Conservation (phyloP, 1,284 basidiomycete species). For the Vanrija pseudolonga region DNA sequence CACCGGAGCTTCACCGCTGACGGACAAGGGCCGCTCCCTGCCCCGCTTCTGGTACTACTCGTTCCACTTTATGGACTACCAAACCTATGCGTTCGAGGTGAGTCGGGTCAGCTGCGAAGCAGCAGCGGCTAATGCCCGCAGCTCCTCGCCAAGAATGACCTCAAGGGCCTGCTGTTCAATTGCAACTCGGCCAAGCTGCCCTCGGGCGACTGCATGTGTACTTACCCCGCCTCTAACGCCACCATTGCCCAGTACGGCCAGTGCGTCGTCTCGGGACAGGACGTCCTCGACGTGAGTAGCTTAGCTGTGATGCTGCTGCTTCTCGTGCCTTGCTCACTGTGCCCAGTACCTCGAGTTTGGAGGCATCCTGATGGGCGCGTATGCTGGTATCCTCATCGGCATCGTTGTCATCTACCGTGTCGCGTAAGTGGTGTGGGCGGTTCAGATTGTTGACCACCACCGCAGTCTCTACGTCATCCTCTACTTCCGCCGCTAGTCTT, state of each 20-base stretch:
- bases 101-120: too few relatives aligned
- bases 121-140: too few relatives aligned
- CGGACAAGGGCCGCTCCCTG: conserved; percentile 6
- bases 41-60: conserved; percentile 17
- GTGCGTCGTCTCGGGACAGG: conserved; percentile 33
- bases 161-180: conserved; percentile 54
- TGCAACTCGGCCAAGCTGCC: conserved; percentile 37
- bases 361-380: conserved; percentile 23
- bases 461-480: too few relatives aligned
- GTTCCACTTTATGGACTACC: conserved; percentile 43
- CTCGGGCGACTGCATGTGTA: conserved; percentile 9
- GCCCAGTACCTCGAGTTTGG: conserved; percentile 22
- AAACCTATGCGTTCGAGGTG: conserved; percentile 51
- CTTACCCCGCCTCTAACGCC: conserved; percentile 16
- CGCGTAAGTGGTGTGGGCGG: background rate
- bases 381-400: conserved; percentile 42
- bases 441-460: too few relatives aligned
- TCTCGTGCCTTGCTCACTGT: conserved; percentile 5
- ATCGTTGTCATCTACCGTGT: conserved; percentile 44
- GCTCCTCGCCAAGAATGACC: conserved; percentile 54
- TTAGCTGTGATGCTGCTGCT: conserved; percentile 5
- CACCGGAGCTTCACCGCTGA: background rate
- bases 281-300: conserved; percentile 21
- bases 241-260: conserved; percentile 52
- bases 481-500: too few relatives aligned